These are phyloP conservation scores for Xylaria sp. DNA, from an alignment of 2,329 filamentous ascomycete species.

Conservation along the genomic window DNA sequence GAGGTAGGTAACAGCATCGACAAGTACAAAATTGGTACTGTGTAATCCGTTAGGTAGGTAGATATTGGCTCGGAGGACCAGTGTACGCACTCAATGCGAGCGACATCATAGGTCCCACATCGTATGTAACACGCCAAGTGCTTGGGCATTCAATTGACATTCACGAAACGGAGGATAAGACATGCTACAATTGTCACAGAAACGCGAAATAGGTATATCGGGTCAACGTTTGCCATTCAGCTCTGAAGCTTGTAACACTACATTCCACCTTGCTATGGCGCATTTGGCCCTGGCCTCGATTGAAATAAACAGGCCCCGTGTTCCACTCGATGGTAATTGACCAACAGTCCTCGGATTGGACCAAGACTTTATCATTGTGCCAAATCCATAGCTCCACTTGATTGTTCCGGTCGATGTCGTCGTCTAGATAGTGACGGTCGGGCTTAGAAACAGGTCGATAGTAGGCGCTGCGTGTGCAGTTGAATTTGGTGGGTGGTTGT, in stretches of 20 bases:
- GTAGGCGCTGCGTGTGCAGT: conserved; percentile 32
- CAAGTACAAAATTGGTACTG: too few relatives aligned
- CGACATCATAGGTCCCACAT: background rate
- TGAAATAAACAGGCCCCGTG: conserved; percentile 26
- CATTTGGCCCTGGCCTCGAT: conserved; percentile 17
- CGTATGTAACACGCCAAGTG: background rate
- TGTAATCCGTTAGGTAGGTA: too few relatives aligned
- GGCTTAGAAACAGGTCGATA: conserved; percentile 9
- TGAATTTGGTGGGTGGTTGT: conserved; percentile 30
- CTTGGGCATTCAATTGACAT: background rate
- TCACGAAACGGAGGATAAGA: background rate
- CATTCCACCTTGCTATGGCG: conserved; percentile 17
- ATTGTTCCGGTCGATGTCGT: conserved; percentile 10
- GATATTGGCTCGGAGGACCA: too few relatives aligned
- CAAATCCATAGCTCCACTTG: conserved; percentile 28
- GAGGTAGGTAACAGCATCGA: too few relatives aligned
- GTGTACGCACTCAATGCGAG: too few relatives aligned
- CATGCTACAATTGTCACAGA: background rate
- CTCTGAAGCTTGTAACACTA: conserved; percentile 22
- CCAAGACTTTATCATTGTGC: conserved; percentile 31
- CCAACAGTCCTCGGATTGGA: conserved; percentile 29
- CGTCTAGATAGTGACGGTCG: conserved; percentile 5
- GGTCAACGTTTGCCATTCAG: conserved; percentile 25
- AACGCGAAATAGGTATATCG: background rate
- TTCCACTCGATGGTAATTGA: conserved; percentile 31